Conservation (phyloP, 2,329 filamentous ascomycete species). For the Hortaea werneckii region DNA sequence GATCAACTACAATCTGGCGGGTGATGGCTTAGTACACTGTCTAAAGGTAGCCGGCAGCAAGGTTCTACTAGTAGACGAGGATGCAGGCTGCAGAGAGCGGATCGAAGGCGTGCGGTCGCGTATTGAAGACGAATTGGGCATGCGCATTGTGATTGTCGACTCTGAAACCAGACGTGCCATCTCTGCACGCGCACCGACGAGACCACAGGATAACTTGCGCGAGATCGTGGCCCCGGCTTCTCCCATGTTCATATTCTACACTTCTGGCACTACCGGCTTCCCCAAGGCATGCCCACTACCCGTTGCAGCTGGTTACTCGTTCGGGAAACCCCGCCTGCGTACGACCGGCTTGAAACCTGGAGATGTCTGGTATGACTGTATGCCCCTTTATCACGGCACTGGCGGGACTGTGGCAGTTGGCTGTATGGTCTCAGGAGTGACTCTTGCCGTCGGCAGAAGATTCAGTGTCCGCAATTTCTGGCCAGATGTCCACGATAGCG, state of each 20-base stretch:
- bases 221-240: conserved; percentile 41
- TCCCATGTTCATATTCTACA: conserved; percentile 60
- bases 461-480: conserved; percentile 65
- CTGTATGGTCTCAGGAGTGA: conserved; percentile 46
- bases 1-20: conserved; percentile 28
- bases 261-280: conserved; percentile 64
- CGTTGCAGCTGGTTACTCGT: conserved; percentile 35
- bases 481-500: conserved; percentile 57
- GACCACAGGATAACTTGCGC: conserved; percentile 48
- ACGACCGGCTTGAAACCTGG: conserved; percentile 28
- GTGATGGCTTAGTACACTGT: conserved; percentile 25
- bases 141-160: conserved; percentile 47
- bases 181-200: conserved; percentile 36
- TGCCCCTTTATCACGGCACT: conserved; percentile 70
- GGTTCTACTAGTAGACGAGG: conserved; percentile 37
- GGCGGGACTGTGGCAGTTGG: conserved; percentile 51
- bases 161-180: conserved; percentile 39
- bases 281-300: conserved; percentile 61
- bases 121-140: conserved; percentile 47
- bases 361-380: conserved; percentile 65
- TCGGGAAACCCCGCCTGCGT: conserved; percentile 28
- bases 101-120: conserved; percentile 42
- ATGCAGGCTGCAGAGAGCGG: conserved; percentile 42
- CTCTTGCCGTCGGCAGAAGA: conserved; percentile 53
- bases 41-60: conserved; percentile 29